Percentiles rank a stretch among this genome's conserved stretches.
Evolutionary conservation across 169 alveolate genomes (phyloP).

Genomic region (Miamiensis avidus): DNA sequence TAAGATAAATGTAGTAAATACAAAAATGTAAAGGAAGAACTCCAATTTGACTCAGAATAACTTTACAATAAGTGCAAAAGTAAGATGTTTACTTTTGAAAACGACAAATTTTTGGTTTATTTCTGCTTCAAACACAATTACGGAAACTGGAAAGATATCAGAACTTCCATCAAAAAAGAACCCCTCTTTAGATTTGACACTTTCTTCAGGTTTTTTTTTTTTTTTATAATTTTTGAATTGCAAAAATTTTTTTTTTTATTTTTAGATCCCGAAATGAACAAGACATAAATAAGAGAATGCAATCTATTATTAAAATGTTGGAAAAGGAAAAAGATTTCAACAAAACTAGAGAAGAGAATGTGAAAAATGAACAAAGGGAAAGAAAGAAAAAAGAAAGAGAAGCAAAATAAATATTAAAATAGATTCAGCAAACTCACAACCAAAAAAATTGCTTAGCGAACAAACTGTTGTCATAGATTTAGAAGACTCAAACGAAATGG

Average conservation of each 20-base stretch:
- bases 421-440: not conserved
- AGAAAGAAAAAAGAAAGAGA: slow-evolving; percentile 3
- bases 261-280: slow-evolving; percentile 56
- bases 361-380: not conserved
- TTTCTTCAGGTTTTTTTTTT: slow-evolving; percentile 43
- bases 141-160: slow-evolving; percentile 85
- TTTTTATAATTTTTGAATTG: slow-evolving; percentile 24
- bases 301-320: slow-evolving; percentile 55
- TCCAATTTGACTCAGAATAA: slow-evolving; percentile 63
- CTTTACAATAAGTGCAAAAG: slow-evolving; percentile 73
- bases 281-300: slow-evolving; percentile 63
- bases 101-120: slow-evolving; percentile 79
- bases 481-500: not conserved
- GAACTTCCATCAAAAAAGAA: slow-evolving; percentile 66
- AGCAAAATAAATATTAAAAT: not conserved
- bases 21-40: slow-evolving; percentile 72
- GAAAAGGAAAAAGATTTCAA: slow-evolving; percentile 53
- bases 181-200: slow-evolving; percentile 76
- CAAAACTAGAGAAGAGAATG: not conserved
- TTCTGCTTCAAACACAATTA: slow-evolving; percentile 73
- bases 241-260: slow-evolving; percentile 34
- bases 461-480: not conserved
- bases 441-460: not conserved
- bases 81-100: slow-evolving; percentile 74
- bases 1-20: slow-evolving; percentile 49